These are phyloP conservation scores for Xylariaceae sp. DNA, from an alignment of 2,329 filamentous ascomycete genomes.

Conservation along the genomic window DNA sequence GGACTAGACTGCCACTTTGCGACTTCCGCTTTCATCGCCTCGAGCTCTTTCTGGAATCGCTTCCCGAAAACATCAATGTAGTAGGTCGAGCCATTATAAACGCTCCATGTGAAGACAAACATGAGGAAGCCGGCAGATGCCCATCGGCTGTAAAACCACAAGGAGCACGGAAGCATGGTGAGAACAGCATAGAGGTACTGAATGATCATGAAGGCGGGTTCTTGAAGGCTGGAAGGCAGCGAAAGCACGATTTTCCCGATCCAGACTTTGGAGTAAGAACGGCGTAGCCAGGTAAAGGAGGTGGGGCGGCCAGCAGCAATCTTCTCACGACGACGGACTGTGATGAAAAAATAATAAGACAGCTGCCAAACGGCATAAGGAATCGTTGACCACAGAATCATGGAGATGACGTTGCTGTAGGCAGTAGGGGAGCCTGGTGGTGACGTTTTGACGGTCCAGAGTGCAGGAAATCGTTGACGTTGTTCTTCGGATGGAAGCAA, in stretches of 20 bases:
- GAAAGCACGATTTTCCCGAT: slow-evolving; percentile 85
- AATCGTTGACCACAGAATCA: slow-evolving; percentile 93
- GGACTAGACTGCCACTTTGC: slow-evolving; percentile 80
- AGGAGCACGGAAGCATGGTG: slow-evolving; percentile 91
- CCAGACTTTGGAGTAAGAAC: slow-evolving; percentile 87
- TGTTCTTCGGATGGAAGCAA: slow-evolving; percentile 72
- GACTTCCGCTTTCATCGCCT: slow-evolving; percentile 87
- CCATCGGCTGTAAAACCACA: slow-evolving; percentile 93
- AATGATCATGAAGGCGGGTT: slow-evolving; percentile 93
- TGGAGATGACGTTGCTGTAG: slow-evolving; percentile 77
- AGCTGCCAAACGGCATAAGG: slow-evolving; percentile 95
- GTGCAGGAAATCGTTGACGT: slow-evolving; percentile 77
- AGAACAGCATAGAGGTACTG: slow-evolving; percentile 90
- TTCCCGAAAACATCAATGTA: slow-evolving; percentile 99
- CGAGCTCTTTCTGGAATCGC: slow-evolving; percentile 94
- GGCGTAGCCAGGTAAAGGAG: slow-evolving; percentile 95
- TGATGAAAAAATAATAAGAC: slow-evolving; percentile 92
- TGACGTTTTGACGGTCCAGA: slow-evolving; percentile 78
- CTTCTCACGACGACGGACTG: slow-evolving; percentile 90
- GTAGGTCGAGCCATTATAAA: slow-evolving; percentile 96
- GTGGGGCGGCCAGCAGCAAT: slow-evolving; percentile 95
- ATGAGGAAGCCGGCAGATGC: slow-evolving; percentile 79
- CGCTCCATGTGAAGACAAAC: slow-evolving; percentile 88
- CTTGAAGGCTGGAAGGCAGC: slow-evolving; percentile 78
- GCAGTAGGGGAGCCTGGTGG: slow-evolving; percentile 76